Evolutionary conservation across 2,329 filamentous ascomycete genomes (phyloP).

Genomic region (Diaporthe aspalathi): DNA sequence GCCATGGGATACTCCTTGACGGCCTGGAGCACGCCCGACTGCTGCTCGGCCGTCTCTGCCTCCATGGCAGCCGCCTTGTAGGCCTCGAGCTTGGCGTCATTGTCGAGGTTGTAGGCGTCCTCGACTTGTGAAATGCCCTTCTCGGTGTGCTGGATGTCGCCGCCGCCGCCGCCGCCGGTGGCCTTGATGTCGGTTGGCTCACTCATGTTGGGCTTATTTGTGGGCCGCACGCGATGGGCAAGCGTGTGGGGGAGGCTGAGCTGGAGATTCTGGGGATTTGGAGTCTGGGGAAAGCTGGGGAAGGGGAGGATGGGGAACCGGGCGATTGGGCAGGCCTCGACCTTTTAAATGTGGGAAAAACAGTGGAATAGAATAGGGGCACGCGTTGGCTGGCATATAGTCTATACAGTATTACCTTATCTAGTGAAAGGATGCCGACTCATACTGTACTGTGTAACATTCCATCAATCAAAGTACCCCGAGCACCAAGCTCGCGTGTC

Average conservation of each 20-base stretch:
- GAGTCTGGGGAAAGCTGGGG: slow-evolving; percentile 3
- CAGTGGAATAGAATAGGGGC: neutral
- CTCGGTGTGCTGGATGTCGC: slow-evolving; percentile 15
- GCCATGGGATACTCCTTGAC: slow-evolving; percentile 51
- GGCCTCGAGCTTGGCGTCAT: slow-evolving; percentile 53
- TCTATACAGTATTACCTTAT: neutral
- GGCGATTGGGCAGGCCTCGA: neutral
- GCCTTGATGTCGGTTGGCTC: slow-evolving; percentile 14
- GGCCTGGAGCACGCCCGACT: slow-evolving; percentile 51
- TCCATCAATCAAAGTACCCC: slow-evolving; percentile 23
- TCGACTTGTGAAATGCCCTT: slow-evolving; percentile 20
- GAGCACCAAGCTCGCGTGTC: slow-evolving; percentile 7
- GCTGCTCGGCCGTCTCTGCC: slow-evolving; percentile 59
- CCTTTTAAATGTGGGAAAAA: slow-evolving; percentile 2
- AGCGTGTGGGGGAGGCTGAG: neutral
- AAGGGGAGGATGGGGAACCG: neutral
- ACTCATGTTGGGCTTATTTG: slow-evolving; percentile 8
- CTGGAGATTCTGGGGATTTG: neutral
- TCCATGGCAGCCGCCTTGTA: slow-evolving; percentile 66
- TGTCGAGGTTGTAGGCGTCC: slow-evolving; percentile 43
- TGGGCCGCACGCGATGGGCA: slow-evolving; percentile 1
- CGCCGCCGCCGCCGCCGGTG: neutral
- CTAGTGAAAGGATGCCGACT: slow-evolving; percentile 1
- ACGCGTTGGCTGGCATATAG: too few relatives aligned
- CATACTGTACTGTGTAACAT: neutral